These are phyloP conservation scores for Paracoccidioides brasiliensis DNA, from an alignment of 2,329 filamentous ascomycete genomes.

Conservation along the genomic window DNA sequence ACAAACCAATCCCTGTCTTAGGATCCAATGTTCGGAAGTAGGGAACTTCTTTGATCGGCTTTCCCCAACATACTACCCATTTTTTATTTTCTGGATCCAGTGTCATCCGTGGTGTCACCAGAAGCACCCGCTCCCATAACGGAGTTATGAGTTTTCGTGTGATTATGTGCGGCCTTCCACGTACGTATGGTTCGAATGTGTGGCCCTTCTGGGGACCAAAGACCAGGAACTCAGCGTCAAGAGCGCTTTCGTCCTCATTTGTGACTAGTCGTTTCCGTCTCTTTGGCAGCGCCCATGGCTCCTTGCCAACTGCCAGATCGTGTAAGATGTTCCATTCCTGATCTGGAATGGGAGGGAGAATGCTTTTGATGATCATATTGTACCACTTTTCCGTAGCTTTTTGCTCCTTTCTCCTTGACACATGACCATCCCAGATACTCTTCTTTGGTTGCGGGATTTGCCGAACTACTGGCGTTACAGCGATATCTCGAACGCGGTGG, in stretches of 20 bases:
- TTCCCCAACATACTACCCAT: constrained; percentile 21
- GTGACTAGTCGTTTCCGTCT: constrained; percentile 13
- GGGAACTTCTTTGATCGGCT: not conserved
- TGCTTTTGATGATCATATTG: constrained; percentile 15
- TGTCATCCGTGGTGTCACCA: constrained; percentile 20
- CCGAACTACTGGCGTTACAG: constrained; percentile 4
- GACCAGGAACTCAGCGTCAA: constrained; percentile 20
- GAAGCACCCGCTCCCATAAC: constrained; percentile 25
- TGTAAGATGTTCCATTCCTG: constrained; percentile 23
- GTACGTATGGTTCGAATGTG: constrained; percentile 21
- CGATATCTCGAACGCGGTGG: constrained; percentile 14
- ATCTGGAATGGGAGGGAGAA: constrained; percentile 29
- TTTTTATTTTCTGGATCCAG: constrained; percentile 15
- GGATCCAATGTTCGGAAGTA: constrained; percentile 8
- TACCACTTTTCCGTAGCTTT: constrained; percentile 30
- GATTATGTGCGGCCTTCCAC: constrained; percentile 29
- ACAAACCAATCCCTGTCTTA: constrained; percentile 1
- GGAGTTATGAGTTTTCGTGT: constrained; percentile 27
- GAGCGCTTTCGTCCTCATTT: constrained; percentile 3
- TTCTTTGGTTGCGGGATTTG: constrained; percentile 18
- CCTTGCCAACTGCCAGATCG: constrained; percentile 20
- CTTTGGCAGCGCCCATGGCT: constrained; percentile 20
- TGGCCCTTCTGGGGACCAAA: constrained; percentile 24
- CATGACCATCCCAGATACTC: constrained; percentile 25
- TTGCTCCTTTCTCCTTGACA: constrained; percentile 18